Evolutionary conservation across 2,329 filamentous ascomycete genomes (phyloP).

Genomic region (Metarhizium rileyi): DNA sequence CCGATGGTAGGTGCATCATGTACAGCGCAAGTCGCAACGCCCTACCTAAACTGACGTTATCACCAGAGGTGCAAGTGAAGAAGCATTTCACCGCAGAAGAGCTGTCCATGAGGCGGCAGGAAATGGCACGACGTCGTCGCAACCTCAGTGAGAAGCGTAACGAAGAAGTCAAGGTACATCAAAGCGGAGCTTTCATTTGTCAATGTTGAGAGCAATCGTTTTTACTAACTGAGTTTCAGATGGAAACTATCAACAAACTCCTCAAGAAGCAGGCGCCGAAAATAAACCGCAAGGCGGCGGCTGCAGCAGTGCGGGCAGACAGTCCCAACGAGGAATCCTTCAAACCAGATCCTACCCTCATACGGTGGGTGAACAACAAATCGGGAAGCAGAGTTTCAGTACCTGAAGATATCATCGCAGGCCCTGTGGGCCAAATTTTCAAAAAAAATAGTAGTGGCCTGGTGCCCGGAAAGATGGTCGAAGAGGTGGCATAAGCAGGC

Average conservation of each 20-base stretch:
- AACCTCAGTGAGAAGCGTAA: conserved; percentile 57
- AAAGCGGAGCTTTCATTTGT: background rate
- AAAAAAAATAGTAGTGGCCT: conserved; percentile 20
- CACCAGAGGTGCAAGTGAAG: conserved; percentile 52
- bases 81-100: conserved; percentile 53
- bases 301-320: conserved; percentile 33
- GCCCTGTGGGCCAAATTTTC: conserved; percentile 53
- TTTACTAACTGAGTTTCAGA: conserved; percentile 34
- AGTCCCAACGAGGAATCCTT: conserved; percentile 36
- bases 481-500: conserved; percentile 38
- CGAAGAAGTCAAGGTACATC: conserved; percentile 50
- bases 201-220: background rate
- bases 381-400: conserved; percentile 54
- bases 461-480: conserved; percentile 39
- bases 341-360: conserved; percentile 49
- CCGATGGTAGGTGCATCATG: conserved; percentile 38
- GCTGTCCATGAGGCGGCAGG: conserved; percentile 50
- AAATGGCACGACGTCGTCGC: conserved; percentile 51
- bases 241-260: conserved; percentile 86
- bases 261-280: conserved; percentile 80
- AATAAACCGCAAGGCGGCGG: conserved; percentile 45
- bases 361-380: conserved; percentile 62
- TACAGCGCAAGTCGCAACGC: background rate
- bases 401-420: conserved; percentile 57
- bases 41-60: background rate